phyloP scores from a whole-genome alignment of 2,329 filamentous ascomycete species.

The Aureobasidium sp. region DNA sequence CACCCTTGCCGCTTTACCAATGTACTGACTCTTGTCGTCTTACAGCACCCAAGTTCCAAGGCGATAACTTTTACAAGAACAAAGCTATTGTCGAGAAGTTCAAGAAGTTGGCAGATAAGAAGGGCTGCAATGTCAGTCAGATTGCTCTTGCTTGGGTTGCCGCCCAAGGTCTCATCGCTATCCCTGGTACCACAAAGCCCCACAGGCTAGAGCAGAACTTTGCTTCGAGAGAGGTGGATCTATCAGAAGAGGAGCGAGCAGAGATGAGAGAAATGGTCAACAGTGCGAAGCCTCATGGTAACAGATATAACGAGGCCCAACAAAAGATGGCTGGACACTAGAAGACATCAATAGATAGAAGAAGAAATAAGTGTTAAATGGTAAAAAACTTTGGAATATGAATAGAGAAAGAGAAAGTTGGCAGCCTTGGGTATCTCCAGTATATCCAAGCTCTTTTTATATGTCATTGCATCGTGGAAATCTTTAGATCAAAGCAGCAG shows the following conservation, averaged over 20 bases:
- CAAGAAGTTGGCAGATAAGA: not conserved
- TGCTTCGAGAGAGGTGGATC: too few species aligned
- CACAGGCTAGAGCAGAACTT: conserved; percentile 18
- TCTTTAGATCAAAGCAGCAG: conserved; percentile 4
- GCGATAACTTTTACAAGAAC: conserved; percentile 23
- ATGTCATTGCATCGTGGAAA: not conserved
- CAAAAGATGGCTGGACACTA: conserved; percentile 13
- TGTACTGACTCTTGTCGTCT: not conserved
- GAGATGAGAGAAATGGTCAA: conserved; percentile 34
- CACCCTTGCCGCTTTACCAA: too few species aligned
- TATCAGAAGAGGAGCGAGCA: too few species aligned
- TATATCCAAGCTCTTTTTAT: not conserved
- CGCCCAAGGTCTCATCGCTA: conserved; percentile 20
- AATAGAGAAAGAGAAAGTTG: conserved; percentile 1
- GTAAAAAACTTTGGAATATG: too few species aligned
- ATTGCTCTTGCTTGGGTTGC: conserved; percentile 19
- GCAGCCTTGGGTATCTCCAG: not conserved
- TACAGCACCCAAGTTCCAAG: conserved; percentile 20
- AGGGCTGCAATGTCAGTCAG: not conserved
- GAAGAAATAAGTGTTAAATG: too few species aligned
- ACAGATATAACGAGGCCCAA: conserved; percentile 22
- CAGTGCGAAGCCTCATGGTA: conserved; percentile 28
- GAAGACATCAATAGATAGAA: too few species aligned
- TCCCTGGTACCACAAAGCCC: conserved; percentile 18
- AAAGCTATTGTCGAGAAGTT: conserved; percentile 19